phyloP scores from a whole-genome alignment of 176 grass and related monocot genomes.

The Carex pumila region DNA sequence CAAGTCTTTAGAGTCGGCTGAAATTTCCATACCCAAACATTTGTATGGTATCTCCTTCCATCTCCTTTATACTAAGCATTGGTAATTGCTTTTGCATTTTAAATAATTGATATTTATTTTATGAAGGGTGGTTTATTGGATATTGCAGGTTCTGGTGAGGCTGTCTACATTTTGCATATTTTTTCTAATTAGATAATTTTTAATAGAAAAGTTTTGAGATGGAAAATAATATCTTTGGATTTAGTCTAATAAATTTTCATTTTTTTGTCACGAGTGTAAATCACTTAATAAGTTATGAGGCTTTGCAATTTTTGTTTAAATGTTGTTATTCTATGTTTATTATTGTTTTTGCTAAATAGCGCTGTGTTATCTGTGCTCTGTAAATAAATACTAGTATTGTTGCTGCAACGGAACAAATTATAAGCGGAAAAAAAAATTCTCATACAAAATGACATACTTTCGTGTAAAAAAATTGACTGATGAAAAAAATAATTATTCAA shows the following conservation, averaged over 20 bases:
- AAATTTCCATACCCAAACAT: no score
- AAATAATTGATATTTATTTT: no score
- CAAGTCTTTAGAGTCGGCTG: no score
- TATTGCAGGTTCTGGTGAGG: conserved; percentile 10
- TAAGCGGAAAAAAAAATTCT: no score
- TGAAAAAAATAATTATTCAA: no score
- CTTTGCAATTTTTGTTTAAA: background rate
- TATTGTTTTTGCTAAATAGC: background rate
- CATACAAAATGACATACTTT: no score
- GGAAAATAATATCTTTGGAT: background rate
- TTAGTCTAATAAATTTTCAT: background rate
- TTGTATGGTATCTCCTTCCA: no score
- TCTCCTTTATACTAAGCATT: no score
- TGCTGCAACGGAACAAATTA: no score
- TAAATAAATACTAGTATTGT: background rate
- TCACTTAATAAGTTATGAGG: background rate
- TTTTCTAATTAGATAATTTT: background rate
- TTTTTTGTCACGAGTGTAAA: background rate
- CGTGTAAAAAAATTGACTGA: no score
- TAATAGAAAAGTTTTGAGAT: background rate
- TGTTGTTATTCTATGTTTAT: background rate
- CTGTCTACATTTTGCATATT: conserved; percentile 2
- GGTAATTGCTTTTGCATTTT: no score
- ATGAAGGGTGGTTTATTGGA: background rate
- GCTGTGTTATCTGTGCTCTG: background rate